These are phyloP conservation scores for Lomentospora prolificans DNA, from an alignment of 2,329 filamentous ascomycete genomes.

Conservation along the genomic window DNA sequence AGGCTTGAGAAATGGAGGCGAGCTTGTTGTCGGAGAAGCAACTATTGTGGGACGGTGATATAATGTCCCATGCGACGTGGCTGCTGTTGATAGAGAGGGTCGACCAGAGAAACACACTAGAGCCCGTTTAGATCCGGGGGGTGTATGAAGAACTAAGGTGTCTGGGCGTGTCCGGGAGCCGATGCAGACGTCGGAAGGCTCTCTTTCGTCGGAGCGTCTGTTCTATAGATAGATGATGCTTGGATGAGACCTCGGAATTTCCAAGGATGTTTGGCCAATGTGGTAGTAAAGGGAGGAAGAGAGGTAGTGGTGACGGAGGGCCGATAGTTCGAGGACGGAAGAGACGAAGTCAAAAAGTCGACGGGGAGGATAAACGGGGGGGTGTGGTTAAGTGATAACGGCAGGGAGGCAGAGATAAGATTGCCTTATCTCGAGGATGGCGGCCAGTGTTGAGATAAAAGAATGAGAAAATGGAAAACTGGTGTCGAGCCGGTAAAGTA, in stretches of 20 bases:
- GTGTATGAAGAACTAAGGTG: not conserved
- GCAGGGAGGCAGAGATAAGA: slow-evolving; percentile 48
- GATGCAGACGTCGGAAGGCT: too few relatives aligned
- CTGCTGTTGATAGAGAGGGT: not conserved
- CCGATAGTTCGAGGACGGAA: not conserved
- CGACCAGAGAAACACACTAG: not conserved
- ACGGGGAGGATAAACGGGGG: not conserved
- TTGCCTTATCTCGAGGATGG: slow-evolving; percentile 49
- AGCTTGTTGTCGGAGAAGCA: not conserved
- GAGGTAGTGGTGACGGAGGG: not conserved
- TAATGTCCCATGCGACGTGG: not conserved
- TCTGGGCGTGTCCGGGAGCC: not conserved
- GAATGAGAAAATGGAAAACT: slow-evolving; percentile 3
- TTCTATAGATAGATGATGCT: too few relatives aligned
- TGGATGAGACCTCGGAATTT: not conserved
- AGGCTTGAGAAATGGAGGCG: not conserved
- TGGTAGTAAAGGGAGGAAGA: not conserved
- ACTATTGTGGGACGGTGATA: not conserved
- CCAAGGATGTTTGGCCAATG: not conserved
- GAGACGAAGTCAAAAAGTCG: not conserved
- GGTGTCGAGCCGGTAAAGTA: not conserved
- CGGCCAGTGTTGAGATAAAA: slow-evolving; percentile 11
- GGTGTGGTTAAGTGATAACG: slow-evolving; percentile 19
- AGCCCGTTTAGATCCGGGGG: not conserved
- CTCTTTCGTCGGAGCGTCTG: too few relatives aligned